A percentile compares a stretch with the other conserved stretches of the same genome.
phyloP scores from a whole-genome alignment of 2,329 filamentous ascomycete genomes.

The Zarea fungicola region DNA sequence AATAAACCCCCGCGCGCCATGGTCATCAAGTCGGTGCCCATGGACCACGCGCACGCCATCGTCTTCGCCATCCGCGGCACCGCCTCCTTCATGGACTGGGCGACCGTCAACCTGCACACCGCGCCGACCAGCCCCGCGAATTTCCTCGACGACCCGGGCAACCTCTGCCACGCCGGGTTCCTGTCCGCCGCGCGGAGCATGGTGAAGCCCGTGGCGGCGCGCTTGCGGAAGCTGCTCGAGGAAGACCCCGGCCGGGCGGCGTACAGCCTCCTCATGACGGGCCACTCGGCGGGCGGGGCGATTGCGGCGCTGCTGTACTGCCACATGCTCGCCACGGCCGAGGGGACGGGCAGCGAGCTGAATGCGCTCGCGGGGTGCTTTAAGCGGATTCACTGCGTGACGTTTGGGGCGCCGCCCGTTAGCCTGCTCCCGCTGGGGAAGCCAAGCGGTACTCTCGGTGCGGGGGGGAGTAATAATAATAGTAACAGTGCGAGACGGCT shows the following conservation, averaged over 20 bases:
- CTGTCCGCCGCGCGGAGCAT: conserved; percentile 70
- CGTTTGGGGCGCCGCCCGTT: conserved; percentile 78
- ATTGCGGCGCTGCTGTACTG: conserved; percentile 74
- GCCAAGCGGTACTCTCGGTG: conserved; percentile 34
- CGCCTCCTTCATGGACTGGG: conserved; percentile 78
- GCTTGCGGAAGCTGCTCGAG: conserved; percentile 63
- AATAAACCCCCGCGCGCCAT: conserved; percentile 85
- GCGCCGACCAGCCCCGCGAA: conserved; percentile 59
- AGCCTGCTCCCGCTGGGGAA: conserved; percentile 64
- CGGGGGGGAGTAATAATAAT: no score
- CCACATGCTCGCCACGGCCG: conserved; percentile 66
- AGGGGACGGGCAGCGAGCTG: conserved; percentile 59
- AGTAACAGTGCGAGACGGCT: conserved; percentile 30
- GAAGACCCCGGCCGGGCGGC: conserved; percentile 63
- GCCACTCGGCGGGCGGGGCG: conserved; percentile 81
- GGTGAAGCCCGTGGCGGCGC: conserved; percentile 65
- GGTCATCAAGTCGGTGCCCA: conserved; percentile 74
- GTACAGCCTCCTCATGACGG: conserved; percentile 74
- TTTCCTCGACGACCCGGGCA: conserved; percentile 73
- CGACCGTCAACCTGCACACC: conserved; percentile 72
- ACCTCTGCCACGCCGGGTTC: conserved; percentile 77
- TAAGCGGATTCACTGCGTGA: conserved; percentile 76
- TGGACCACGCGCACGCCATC: conserved; percentile 72
- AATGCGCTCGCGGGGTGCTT: conserved; percentile 65
- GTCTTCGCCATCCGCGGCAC: conserved; percentile 81